Conservation (phyloP, 176 grass and related monocot species). For the Panicum miliaceum region DNA sequence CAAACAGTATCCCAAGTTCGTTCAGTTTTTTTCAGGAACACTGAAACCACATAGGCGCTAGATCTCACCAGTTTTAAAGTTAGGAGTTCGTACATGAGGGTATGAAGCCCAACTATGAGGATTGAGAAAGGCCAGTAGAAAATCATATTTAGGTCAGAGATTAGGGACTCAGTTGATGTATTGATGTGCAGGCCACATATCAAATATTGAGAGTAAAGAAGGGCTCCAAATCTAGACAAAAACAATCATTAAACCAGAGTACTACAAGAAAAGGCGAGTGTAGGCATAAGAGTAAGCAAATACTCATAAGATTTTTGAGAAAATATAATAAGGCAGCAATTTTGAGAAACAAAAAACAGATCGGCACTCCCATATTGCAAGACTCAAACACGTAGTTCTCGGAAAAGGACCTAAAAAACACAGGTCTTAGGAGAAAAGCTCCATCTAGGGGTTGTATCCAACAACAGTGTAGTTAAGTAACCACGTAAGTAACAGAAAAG, state of each 20-base stretch:
- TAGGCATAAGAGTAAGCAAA: not conserved
- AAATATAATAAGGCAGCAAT: no score
- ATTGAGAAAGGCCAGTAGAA: constrained; percentile 1
- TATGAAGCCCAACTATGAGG: not conserved
- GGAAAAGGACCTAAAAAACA: not conserved
- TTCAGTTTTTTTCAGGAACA: constrained; percentile 8
- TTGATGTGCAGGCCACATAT: not conserved
- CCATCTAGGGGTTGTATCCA: constrained; percentile 10
- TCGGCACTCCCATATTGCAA: not conserved
- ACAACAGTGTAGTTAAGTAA: not conserved
- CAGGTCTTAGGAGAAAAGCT: not conserved
- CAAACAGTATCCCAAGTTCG: not conserved
- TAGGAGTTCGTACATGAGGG: not conserved
- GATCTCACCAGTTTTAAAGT: not conserved
- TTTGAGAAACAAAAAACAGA: not conserved
- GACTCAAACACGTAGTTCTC: not conserved
- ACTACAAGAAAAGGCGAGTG: not conserved
- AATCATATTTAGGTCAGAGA: constrained; percentile 5
- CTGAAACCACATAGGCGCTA: not conserved
- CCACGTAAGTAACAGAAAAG: not conserved
- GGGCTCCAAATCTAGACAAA: not conserved
- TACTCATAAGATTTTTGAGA: not conserved
- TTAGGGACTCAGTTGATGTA: not conserved
- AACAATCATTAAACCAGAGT: not conserved
- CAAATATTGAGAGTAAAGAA: constrained; percentile 1